These are phyloP conservation scores for Rostrohypoxylon terebratum DNA, from an alignment of 495 filamentous ascomycete genomes.

Conservation along the genomic window DNA sequence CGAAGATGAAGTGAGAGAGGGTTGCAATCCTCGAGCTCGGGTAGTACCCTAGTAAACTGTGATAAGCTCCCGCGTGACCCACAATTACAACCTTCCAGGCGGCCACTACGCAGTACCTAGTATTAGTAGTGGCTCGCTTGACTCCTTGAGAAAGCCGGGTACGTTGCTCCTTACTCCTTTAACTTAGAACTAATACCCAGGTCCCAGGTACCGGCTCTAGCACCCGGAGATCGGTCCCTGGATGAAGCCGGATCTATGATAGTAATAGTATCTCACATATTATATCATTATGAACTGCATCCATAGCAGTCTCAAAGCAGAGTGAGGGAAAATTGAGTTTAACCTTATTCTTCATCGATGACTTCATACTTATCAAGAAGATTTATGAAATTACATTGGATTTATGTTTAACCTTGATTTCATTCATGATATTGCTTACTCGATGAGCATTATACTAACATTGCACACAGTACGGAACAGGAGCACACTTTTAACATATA, in stretches of 20 bases:
- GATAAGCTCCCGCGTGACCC: conserved; percentile 9
- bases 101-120: too few relatives aligned
- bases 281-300: background rate
- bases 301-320: background rate
- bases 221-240: conserved; percentile 9
- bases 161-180: background rate
- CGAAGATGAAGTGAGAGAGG: background rate
- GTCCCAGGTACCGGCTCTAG: background rate
- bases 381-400: background rate
- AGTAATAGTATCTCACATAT: background rate
- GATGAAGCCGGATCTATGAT: conserved; percentile 13
- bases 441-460: too few relatives aligned
- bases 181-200: too few relatives aligned
- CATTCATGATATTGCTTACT: too few relatives aligned
- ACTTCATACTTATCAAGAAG: background rate
- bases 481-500: too few relatives aligned
- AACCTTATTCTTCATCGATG: background rate
- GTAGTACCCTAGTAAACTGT: background rate
- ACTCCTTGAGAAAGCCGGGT: background rate
- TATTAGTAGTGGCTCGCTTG: background rate
- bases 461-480: too few relatives aligned
- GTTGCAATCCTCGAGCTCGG: conserved; percentile 4
- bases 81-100: conserved; percentile 2
- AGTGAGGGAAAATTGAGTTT: background rate
- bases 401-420: background rate